These are phyloP conservation scores for Dendrostoma leiphaemia DNA, from an alignment of 2,329 filamentous ascomycete genomes.

Conservation along the genomic window DNA sequence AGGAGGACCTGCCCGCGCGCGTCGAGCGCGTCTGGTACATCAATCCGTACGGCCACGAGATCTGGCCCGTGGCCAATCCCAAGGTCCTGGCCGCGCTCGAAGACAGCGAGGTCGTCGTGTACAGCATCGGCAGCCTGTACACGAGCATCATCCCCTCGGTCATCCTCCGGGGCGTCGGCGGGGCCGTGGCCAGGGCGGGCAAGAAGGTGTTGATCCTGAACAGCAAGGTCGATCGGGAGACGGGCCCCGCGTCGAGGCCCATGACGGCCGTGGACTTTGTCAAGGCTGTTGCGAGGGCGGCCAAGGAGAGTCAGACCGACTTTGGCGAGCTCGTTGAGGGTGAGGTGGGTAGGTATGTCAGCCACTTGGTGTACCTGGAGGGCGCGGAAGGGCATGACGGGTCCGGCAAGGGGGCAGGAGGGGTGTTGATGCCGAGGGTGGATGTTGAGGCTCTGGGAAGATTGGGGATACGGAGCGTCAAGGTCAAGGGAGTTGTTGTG, in stretches of 20 bases:
- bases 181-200: slow-evolving; percentile 49
- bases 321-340: slow-evolving; percentile 27
- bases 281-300: slow-evolving; percentile 72
- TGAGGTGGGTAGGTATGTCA: slow-evolving; percentile 66
- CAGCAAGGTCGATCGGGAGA: slow-evolving; percentile 81
- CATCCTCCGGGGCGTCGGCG: slow-evolving; percentile 72
- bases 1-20: slow-evolving; percentile 72
- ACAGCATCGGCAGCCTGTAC: slow-evolving; percentile 92
- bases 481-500: slow-evolving; percentile 69
- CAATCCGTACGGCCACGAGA: slow-evolving; percentile 97
- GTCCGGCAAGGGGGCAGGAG: not conserved
- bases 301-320: slow-evolving; percentile 62
- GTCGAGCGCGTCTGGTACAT: slow-evolving; percentile 94
- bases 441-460: slow-evolving; percentile 61
- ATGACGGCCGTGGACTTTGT: slow-evolving; percentile 82
- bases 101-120: slow-evolving; percentile 69
- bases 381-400: slow-evolving; percentile 34
- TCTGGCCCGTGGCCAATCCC: slow-evolving; percentile 78
- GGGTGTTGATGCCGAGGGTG: slow-evolving; percentile 65
- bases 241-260: slow-evolving; percentile 62
- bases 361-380: slow-evolving; percentile 79
- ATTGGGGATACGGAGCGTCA: slow-evolving; percentile 74
- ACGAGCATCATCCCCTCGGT: slow-evolving; percentile 84
- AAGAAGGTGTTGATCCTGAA: slow-evolving; percentile 85
- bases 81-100: slow-evolving; percentile 70